Percentiles rank a stretch among this genome's conserved stretches.
phyloP scores from a whole-genome alignment of 1,284 basidiomycete genomes.

The Rhodotorula glutinis region DNA sequence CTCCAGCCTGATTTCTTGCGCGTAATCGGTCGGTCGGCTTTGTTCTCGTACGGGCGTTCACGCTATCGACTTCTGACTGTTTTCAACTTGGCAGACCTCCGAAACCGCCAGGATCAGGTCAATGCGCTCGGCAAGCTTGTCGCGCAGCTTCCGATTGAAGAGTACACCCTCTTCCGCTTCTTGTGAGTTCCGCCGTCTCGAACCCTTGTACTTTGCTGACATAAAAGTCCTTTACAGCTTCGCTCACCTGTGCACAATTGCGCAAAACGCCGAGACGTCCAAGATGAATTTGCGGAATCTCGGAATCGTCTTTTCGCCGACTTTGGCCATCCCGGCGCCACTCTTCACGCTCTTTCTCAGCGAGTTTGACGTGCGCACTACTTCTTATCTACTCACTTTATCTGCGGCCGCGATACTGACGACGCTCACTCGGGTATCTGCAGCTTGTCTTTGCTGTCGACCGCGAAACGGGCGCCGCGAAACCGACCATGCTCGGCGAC shows the following conservation, averaged over 20 bases:
- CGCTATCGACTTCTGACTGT: too few relatives aligned
- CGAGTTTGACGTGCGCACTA: conserved; percentile 65
- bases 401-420: too few relatives aligned
- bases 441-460: conserved; percentile 44
- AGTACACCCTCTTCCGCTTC: conserved; percentile 82
- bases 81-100: conserved; percentile 60
- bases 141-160: conserved; percentile 78
- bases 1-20: conserved; percentile 81
- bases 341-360: conserved; percentile 88
- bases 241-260: conserved; percentile 79
- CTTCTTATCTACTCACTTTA: conserved; percentile 68
- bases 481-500: conserved; percentile 26
- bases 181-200: conserved; percentile 51
- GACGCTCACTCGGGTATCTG: too few relatives aligned
- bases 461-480: conserved; percentile 38
- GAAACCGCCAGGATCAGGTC: conserved; percentile 81
- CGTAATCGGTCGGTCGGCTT: conserved; percentile 71
- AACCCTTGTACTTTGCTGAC: neutral
- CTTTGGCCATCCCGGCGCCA: conserved; percentile 88
- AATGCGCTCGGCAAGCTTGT: conserved; percentile 81
- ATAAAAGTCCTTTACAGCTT: conserved; percentile 1
- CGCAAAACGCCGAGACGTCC: conserved; percentile 82
- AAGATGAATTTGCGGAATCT: conserved; percentile 99
- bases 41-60: conserved; percentile 43
- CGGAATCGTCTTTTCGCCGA: conserved; percentile 95